These are phyloP conservation scores for Clitopilus passeckerianus DNA, from an alignment of 768 basidiomycete genomes.

Conservation along the genomic window DNA sequence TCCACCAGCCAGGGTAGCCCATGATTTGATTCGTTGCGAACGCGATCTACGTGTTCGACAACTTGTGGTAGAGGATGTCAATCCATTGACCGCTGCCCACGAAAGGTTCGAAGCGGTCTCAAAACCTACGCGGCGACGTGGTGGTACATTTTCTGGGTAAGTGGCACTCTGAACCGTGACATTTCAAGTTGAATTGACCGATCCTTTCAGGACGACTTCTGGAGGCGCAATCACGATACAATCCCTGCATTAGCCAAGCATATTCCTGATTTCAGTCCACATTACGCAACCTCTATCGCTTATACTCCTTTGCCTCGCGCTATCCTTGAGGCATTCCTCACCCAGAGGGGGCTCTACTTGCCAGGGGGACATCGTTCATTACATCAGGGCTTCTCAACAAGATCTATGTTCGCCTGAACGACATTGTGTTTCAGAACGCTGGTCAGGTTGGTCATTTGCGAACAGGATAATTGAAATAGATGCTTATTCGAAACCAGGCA, in stretches of 20 bases:
- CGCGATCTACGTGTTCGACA: constrained; percentile 49
- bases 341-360: constrained; percentile 54
- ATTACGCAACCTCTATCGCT: constrained; percentile 68
- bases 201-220: constrained; percentile 58
- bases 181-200: neutral
- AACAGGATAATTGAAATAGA: neutral
- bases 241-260: constrained; percentile 43
- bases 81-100: constrained; percentile 44
- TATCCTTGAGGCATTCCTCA: constrained; percentile 59
- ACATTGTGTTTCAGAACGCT: constrained; percentile 54
- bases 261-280: constrained; percentile 62
- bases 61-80: constrained; percentile 40
- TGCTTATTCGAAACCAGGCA: constrained; percentile 29
- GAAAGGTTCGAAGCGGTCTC: constrained; percentile 49
- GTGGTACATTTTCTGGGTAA: constrained; percentile 82
- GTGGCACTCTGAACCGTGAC: constrained; percentile 9
- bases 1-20: constrained; percentile 20
- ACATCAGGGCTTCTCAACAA: constrained; percentile 68
- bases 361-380: constrained; percentile 43
- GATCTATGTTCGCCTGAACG: constrained; percentile 66
- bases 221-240: constrained; percentile 63
- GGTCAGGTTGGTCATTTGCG: constrained; percentile 33
- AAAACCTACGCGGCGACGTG: constrained; percentile 48
- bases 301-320: constrained; percentile 64
- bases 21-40: constrained; percentile 42